These are phyloP conservation scores for Prunus yedoensis DNA, from an alignment of 331 rosid genomes.

Conservation along the genomic window DNA sequence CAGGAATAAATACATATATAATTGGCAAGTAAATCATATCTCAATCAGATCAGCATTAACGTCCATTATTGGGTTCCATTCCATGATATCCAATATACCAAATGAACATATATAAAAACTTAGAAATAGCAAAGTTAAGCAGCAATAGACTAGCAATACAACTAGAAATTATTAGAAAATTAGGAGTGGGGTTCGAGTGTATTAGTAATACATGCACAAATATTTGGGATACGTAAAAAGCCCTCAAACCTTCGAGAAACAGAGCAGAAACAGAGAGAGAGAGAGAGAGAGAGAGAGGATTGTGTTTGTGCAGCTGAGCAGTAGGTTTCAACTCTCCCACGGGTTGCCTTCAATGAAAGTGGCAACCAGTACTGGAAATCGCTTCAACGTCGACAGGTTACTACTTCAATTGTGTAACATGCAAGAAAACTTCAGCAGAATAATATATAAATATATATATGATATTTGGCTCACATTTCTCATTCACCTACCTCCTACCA, in stretches of 20 bases:
- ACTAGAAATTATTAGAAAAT: background rate
- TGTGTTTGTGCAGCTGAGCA: conserved; percentile 33
- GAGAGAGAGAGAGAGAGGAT: conserved; percentile 15
- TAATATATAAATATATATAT: background rate
- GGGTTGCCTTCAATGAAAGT: conserved; percentile 36
- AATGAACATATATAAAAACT: background rate
- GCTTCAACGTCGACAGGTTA: conserved; percentile 25
- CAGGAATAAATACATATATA: too few species aligned
- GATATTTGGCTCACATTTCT: conserved; percentile 31
- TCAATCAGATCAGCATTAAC: too few species aligned
- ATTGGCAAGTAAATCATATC: too few species aligned
- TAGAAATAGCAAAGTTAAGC: too few species aligned
- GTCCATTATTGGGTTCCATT: background rate
- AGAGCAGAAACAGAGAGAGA: background rate
- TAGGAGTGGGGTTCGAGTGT: background rate
- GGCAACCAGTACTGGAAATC: conserved; percentile 14
- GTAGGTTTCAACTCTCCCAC: conserved; percentile 31
- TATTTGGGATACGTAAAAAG: background rate
- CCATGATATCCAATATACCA: background rate
- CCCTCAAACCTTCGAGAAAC: background rate
- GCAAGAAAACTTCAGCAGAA: conserved; percentile 41
- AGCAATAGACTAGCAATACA: background rate
- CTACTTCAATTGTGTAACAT: conserved; percentile 46
- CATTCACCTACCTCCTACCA: conserved; percentile 54
- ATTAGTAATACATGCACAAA: background rate